phyloP scores from a whole-genome alignment of 768 basidiomycete genomes.

The Lactifluus pinguis region DNA sequence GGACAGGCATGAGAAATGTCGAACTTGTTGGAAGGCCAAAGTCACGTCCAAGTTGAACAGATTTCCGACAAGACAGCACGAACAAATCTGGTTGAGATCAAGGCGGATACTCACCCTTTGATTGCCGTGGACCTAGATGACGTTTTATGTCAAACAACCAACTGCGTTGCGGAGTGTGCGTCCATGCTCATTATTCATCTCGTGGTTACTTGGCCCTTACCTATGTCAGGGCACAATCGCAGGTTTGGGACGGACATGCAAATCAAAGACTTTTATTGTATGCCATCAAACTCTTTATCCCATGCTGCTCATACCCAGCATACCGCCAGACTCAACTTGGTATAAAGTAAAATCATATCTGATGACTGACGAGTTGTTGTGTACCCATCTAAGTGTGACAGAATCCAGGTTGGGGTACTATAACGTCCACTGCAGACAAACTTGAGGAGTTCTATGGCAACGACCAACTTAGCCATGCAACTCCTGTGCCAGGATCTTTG shows the following conservation, averaged over 20 bases:
- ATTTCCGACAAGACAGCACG: background rate
- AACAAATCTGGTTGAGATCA: background rate
- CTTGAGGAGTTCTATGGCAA: conserved; percentile 13
- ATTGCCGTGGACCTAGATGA: conserved; percentile 16
- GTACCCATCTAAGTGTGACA: background rate
- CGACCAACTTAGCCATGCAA: conserved; percentile 13
- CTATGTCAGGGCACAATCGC: conserved; percentile 13
- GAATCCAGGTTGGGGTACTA: conserved; percentile 18
- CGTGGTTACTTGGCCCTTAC: background rate
- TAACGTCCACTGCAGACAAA: conserved; percentile 10
- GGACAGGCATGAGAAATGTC: background rate
- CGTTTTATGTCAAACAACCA: conserved; percentile 14
- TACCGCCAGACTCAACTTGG: conserved; percentile 13
- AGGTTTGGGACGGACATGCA: conserved; percentile 14
- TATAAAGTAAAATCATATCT: conserved; percentile 5
- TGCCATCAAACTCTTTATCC: background rate
- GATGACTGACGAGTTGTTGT: background rate
- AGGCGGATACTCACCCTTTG: background rate
- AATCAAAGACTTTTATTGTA: conserved; percentile 14
- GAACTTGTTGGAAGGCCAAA: background rate
- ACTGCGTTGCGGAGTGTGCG: conserved; percentile 15
- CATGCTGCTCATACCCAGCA: background rate
- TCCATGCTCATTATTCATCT: background rate
- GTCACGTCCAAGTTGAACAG: background rate
- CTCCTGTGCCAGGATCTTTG: conserved; percentile 7